A percentile compares a stretch with the other conserved stretches of the same genome.
Evolutionary conservation across 345 rosid species (phyloP).

Genomic region (Boechera stricta): DNA sequence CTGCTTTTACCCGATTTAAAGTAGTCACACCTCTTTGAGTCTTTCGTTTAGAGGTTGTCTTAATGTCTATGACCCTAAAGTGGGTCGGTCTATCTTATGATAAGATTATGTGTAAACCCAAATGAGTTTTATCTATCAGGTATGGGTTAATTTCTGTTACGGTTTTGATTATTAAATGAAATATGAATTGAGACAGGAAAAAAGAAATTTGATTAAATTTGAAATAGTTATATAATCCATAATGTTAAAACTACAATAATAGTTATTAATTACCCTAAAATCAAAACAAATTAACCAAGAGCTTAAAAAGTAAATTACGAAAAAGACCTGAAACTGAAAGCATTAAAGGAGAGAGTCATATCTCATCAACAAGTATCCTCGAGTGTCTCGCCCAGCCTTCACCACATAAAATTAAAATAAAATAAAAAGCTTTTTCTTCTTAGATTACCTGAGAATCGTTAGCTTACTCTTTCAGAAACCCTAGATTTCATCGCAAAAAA

Average conservation of each 20-base stretch:
- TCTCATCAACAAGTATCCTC: slow-evolving; percentile 12
- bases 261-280: too few relatives aligned
- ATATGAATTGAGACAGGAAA: not conserved
- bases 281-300: not conserved
- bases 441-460: not conserved
- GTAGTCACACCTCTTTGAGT: too few relatives aligned
- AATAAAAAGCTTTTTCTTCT: not conserved
- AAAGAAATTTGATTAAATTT: not conserved
- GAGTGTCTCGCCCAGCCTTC: slow-evolving; percentile 38
- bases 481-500: slow-evolving; percentile 11
- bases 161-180: too few relatives aligned
- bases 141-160: too few relatives aligned
- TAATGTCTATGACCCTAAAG: too few relatives aligned
- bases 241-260: not conserved
- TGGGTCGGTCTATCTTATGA: too few relatives aligned
- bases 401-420: not conserved
- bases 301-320: not conserved
- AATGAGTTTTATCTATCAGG: too few relatives aligned
- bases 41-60: too few relatives aligned
- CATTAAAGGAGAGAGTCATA: not conserved
- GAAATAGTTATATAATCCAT: not conserved
- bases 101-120: too few relatives aligned
- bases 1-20: too few relatives aligned
- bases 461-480: slow-evolving; percentile 7
- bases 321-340: slow-evolving; percentile 6